These are phyloP conservation scores for Pseudogymnoascus sp. DNA, from an alignment of 2,329 filamentous ascomycete species.

Conservation along the genomic window DNA sequence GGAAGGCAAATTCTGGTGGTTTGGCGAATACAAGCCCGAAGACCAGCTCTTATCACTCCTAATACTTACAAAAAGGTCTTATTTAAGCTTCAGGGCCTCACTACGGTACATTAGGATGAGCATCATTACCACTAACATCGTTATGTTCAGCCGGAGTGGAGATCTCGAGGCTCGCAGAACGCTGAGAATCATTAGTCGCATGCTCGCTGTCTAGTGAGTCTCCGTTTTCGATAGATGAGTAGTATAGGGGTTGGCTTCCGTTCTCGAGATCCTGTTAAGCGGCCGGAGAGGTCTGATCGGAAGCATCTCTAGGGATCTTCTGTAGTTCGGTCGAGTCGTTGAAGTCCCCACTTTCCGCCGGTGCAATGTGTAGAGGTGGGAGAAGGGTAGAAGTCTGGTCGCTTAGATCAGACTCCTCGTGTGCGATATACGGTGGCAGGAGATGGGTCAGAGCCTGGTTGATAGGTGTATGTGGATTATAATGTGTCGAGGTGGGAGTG, in stretches of 20 bases:
- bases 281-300: background rate
- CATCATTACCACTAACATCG: too few species aligned
- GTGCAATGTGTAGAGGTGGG: too few species aligned
- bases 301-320: background rate
- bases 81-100: too few species aligned
- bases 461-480: conserved; percentile 13
- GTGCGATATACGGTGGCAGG: too few species aligned
- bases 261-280: background rate
- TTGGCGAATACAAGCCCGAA: conserved; percentile 56
- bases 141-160: too few species aligned
- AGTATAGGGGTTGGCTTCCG: background rate
- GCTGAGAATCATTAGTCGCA: too few species aligned
- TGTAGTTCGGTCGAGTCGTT: background rate
- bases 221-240: background rate
- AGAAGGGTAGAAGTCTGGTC: too few species aligned
- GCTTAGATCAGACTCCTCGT: too few species aligned
- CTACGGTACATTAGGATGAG: too few species aligned
- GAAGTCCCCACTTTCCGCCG: background rate
- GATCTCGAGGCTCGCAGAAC: too few species aligned
- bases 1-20: conserved; percentile 52
- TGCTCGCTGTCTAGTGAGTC: background rate
- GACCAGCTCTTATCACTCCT: conserved; percentile 33
- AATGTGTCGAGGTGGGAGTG: conserved; percentile 16
- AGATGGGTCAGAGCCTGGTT: conserved; percentile 13
- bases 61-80: too few species aligned